Percentiles rank a stretch among this genome's conserved stretches.
Evolutionary conservation across 768 basidiomycete genomes (phyloP).

Genomic region (Leccinum imitatum): DNA sequence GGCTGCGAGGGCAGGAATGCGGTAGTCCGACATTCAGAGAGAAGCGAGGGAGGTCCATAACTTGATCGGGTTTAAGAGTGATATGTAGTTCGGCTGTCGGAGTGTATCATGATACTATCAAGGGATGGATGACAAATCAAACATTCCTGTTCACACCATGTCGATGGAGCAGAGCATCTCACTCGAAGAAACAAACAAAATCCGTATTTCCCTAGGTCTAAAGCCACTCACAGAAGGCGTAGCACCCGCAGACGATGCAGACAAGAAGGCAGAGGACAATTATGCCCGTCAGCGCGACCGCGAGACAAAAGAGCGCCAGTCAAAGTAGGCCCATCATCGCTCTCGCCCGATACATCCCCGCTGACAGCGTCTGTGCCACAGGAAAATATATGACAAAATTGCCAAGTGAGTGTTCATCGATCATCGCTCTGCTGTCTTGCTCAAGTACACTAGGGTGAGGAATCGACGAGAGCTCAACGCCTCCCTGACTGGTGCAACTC

Average conservation of each 20-base stretch:
- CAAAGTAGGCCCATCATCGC: constrained; percentile 58
- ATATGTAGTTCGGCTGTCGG: constrained; percentile 3
- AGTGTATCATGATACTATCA: background rate
- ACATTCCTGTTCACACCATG: constrained; percentile 34
- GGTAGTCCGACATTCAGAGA: constrained; percentile 11
- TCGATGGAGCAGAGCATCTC: constrained; percentile 87
- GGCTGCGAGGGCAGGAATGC: constrained; percentile 12
- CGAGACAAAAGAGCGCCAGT: constrained; percentile 67
- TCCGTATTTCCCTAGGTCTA: constrained; percentile 90
- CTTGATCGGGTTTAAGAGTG: background rate
- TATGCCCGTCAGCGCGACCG: constrained; percentile 70
- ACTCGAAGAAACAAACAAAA: constrained; percentile 94
- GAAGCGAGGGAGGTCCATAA: background rate
- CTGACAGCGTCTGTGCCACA: constrained; percentile 34
- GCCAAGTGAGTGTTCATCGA: constrained; percentile 77
- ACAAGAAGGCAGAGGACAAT: constrained; percentile 85
- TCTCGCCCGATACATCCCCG: constrained; percentile 13
- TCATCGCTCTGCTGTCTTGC: constrained; percentile 23
- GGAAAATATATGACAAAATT: constrained; percentile 72
- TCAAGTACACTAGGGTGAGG: constrained; percentile 70
- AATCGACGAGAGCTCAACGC: constrained; percentile 92
- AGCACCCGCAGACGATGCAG: constrained; percentile 67
- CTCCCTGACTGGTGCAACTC: constrained; percentile 88
- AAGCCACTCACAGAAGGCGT: constrained; percentile 88
- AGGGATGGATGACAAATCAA: constrained; percentile 13